Evolutionary conservation across 352 stramenopile species (phyloP).

Genomic region (Aphanomyces invadans): DNA sequence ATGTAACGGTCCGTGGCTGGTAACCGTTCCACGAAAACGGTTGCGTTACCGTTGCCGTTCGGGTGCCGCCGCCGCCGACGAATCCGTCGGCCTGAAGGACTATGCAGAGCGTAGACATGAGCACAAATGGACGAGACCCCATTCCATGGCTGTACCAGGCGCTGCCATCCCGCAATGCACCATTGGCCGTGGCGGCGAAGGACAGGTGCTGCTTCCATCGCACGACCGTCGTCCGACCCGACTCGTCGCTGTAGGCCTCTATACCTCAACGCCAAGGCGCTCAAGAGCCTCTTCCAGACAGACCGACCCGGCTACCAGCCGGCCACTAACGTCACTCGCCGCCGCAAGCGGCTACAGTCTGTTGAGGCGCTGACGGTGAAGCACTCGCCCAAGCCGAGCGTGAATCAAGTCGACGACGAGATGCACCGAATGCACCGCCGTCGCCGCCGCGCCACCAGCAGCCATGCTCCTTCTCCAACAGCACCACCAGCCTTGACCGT

Average conservation of each 20-base stretch:
- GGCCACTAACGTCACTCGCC: not conserved
- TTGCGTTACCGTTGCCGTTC: not conserved
- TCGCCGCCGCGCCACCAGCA: no score
- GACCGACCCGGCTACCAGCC: slow-evolving; percentile 11
- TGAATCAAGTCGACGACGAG: slow-evolving; percentile 14
- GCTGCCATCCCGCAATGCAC: not conserved
- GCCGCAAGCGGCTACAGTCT: slow-evolving; percentile 17
- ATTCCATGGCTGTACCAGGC: slow-evolving; percentile 20
- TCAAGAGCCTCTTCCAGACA: slow-evolving; percentile 22
- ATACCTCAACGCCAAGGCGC: slow-evolving; percentile 12
- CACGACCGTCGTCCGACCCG: not conserved
- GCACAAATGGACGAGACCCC: not conserved
- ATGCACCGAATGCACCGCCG: not conserved
- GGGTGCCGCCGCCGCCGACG: not conserved
- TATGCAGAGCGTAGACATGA: not conserved
- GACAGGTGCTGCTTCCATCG: slow-evolving; percentile 5
- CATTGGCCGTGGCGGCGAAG: not conserved
- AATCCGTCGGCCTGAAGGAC: no score
- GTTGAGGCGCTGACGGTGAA: not conserved
- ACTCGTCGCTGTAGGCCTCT: slow-evolving; percentile 12
- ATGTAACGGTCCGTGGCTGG: not conserved
- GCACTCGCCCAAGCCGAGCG: not conserved
- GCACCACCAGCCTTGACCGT: no score
- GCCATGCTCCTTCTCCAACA: no score
- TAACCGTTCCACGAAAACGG: not conserved